Evolutionary conservation across 768 basidiomycete genomes (phyloP), one percentile per base, ranked within the genome.

Genomic region (Scleroderma citrinum): DNA sequence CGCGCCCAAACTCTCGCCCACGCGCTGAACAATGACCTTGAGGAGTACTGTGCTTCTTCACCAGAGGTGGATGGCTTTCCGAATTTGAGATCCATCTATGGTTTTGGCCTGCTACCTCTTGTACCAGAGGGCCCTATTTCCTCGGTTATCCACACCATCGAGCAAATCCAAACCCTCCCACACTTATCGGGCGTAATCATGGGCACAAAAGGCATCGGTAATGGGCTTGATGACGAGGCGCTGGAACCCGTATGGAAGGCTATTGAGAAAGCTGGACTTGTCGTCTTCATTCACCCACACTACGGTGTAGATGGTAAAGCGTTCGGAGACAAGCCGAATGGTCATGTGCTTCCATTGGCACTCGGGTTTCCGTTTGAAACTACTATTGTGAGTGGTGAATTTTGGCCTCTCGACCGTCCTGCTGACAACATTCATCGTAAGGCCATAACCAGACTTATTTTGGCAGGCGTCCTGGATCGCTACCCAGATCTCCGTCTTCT

Each of bases 311-410:
- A 83, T 56, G 67, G 69, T n/a, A 76, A 76, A 39, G 80, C 78
- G 3, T 93, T 87, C 76, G 90, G 90, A 1, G 76, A 81, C 48
- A 79, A 73, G 51, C 77, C 82, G 36, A 92, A 93, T 56, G 92
- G 92, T 0, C 92, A 93, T 55, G 92, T 92, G 34, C 78, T 94
- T 24, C 86, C 90, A 2, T 77, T 93, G 45, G 87, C 89, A 1
- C 74, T 92, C 14, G 91, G 92, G 1, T 93, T 94, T 67, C 91
- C 91, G 3, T 85, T 93, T 58, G 92, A 93, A 69, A 93, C 91
- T 16, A 92, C 92, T 4, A 82, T 81, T 29, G 89, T 90, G 56
- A 62, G 85, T 72, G 36, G 30, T 23, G n/a, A 39, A 16, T 17
- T 34, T 4, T 40, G 44, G 23, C 14, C 47, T 32, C 17, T 16